Evolutionary conservation across 805 yeast species (phyloP).

Genomic region (Tetrapisispora taiwanensis): DNA sequence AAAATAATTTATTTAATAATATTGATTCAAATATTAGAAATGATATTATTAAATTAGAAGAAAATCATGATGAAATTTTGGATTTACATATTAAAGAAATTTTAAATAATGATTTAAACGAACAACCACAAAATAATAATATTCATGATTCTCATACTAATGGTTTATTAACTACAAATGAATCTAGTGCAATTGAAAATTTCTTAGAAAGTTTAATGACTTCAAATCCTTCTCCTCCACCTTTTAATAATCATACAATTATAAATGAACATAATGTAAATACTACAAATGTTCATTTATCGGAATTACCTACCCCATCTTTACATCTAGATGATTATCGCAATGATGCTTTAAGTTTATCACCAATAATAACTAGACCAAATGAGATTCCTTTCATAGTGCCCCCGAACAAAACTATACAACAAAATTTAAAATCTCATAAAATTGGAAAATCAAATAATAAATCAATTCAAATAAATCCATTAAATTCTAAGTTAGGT

Average conservation of each 20-base stretch:
- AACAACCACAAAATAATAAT: neutral
- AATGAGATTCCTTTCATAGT: conserved; percentile 2
- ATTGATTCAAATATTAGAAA: neutral
- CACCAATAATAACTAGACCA: conserved; percentile 1
- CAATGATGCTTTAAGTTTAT: neutral
- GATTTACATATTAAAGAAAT: conserved; percentile 1
- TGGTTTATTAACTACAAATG: conserved; percentile 21
- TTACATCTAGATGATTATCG: neutral
- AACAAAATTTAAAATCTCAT: neutral
- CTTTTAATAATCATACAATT: neutral
- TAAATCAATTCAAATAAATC: neutral
- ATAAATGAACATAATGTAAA: neutral
- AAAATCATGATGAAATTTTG: neutral
- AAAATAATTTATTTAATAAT: neutral
- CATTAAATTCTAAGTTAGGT: neutral
- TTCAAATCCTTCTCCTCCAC: conserved; percentile 1
- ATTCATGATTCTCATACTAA: neutral
- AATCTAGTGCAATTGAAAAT: conserved; percentile 26
- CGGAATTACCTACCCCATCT: neutral
- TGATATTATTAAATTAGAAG: neutral
- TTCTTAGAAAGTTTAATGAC: conserved; percentile 23
- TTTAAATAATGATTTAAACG: neutral
- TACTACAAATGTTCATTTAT: neutral
- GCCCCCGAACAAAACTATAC: neutral
- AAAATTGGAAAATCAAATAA: neutral